These are phyloP conservation scores for Penicillium tannophilum DNA, from an alignment of 495 filamentous ascomycete species.

Conservation along the genomic window DNA sequence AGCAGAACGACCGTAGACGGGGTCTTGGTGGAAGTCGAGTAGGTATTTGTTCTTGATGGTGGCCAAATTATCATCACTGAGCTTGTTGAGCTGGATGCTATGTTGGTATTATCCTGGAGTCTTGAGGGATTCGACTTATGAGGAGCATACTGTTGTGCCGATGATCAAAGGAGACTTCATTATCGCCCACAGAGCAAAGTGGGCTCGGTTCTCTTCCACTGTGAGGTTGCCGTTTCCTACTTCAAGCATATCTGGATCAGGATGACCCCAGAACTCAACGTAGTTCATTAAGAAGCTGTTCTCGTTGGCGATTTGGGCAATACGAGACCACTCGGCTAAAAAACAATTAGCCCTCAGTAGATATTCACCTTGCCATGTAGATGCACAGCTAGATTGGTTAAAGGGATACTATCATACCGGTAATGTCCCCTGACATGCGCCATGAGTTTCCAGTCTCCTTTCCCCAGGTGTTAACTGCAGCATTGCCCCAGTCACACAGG, in stretches of 20 bases:
- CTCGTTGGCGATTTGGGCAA: constrained; percentile 44
- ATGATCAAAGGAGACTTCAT: constrained; percentile 63
- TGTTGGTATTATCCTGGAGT: constrained; percentile 7
- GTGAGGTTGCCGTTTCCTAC: constrained; percentile 64
- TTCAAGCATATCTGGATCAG: constrained; percentile 71
- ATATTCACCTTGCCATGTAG: neutral
- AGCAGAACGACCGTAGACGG: constrained; percentile 50
- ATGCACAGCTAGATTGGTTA: neutral
- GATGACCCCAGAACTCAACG: constrained; percentile 55
- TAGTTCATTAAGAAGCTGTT: constrained; percentile 50
- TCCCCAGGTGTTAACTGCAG: constrained; percentile 55
- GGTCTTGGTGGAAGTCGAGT: constrained; percentile 65
- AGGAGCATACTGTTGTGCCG: constrained; percentile 46
- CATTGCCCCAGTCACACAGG: constrained; percentile 66
- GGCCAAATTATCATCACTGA: constrained; percentile 44
- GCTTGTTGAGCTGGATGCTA: constrained; percentile 41
- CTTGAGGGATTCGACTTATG: neutral
- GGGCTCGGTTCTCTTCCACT: constrained; percentile 47
- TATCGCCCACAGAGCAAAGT: constrained; percentile 58
- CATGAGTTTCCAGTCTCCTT: constrained; percentile 53
- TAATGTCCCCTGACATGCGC: constrained; percentile 59
- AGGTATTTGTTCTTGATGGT: constrained; percentile 62
- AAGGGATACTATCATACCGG: constrained; percentile 32
- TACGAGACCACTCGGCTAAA: constrained; percentile 43
- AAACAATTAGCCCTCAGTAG: constrained; percentile 18